A percentile compares a stretch with the other conserved stretches of the same genome.
These are phyloP conservation scores for Linum trigynum DNA, from an alignment of 345 rosid species.

Conservation along the genomic window DNA sequence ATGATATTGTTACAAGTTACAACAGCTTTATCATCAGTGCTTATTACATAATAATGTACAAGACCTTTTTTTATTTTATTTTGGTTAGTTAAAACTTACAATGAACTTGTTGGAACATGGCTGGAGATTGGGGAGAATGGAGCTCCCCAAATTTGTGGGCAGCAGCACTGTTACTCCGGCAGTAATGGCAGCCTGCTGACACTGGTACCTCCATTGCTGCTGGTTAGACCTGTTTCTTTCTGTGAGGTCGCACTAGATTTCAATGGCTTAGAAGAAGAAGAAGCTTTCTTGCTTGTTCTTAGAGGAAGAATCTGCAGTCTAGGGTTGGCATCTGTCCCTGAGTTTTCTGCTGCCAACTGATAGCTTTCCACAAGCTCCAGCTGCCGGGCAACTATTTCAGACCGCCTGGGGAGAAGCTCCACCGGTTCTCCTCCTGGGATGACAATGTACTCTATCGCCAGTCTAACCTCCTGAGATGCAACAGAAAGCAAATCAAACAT, in stretches of 20 bases:
- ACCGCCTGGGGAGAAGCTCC: slow-evolving; percentile 87
- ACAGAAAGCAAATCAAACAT: slow-evolving; percentile 7
- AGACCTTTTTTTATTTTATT: background rate
- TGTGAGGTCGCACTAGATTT: slow-evolving; percentile 23
- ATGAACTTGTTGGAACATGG: too few relatives aligned
- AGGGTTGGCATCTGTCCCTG: slow-evolving; percentile 69
- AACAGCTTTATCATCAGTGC: background rate
- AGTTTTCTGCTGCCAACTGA: slow-evolving; percentile 73
- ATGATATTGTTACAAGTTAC: background rate
- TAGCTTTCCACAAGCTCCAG: slow-evolving; percentile 90
- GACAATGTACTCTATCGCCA: slow-evolving; percentile 85
- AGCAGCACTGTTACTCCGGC: slow-evolving; percentile 35
- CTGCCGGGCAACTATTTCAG: slow-evolving; percentile 74
- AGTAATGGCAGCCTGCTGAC: slow-evolving; percentile 57
- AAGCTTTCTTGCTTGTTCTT: slow-evolving; percentile 36
- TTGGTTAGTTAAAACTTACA: too few relatives aligned
- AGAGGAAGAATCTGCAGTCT: slow-evolving; percentile 87
- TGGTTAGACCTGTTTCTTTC: slow-evolving; percentile 13
- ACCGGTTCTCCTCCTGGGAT: slow-evolving; percentile 94
- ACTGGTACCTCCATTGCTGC: slow-evolving; percentile 35
- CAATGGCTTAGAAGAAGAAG: slow-evolving; percentile 20
- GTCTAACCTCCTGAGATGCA: slow-evolving; percentile 64
- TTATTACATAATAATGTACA: background rate
- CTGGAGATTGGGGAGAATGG: too few relatives aligned
- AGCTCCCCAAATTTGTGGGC: too few relatives aligned